Percentiles rank a stretch among this genome's conserved stretches.
These are phyloP conservation scores for Neopestalotiopsis rosae DNA, from an alignment of 2,329 filamentous ascomycete species.

Conservation along the genomic window DNA sequence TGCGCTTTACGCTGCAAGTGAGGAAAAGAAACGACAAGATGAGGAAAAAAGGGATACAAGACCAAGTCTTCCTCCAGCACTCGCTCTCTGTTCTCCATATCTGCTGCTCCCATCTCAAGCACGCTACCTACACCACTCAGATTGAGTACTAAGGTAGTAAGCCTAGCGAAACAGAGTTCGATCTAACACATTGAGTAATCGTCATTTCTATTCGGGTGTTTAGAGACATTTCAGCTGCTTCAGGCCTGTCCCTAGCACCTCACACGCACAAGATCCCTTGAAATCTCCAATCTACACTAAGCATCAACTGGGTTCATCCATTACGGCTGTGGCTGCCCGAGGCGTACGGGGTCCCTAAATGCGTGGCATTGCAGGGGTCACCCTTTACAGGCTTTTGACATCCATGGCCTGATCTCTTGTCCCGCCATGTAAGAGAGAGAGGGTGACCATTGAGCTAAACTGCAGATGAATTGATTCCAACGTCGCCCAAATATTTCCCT, in stretches of 20 bases:
- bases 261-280: not conserved
- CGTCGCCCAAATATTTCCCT: not conserved
- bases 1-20: too few species aligned
- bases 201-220: not conserved
- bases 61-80: too few species aligned
- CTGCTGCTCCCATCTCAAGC: not conserved
- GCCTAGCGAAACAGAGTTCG: not conserved
- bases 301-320: not conserved
- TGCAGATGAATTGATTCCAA: not conserved
- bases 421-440: not conserved
- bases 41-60: not conserved
- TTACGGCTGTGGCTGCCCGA: constrained; percentile 7
- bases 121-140: not conserved
- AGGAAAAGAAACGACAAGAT: not conserved
- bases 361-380: constrained; percentile 14
- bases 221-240: too few species aligned
- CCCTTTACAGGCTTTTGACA: constrained; percentile 7
- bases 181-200: not conserved
- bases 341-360: not conserved
- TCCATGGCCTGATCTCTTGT: constrained; percentile 11
- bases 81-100: too few species aligned
- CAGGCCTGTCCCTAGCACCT: not conserved
- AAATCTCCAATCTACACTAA: not conserved
- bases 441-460: not conserved
- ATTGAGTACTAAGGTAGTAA: not conserved